Conservation (phyloP, 345 rosid species). For the Gossypium ekmanianum region DNA sequence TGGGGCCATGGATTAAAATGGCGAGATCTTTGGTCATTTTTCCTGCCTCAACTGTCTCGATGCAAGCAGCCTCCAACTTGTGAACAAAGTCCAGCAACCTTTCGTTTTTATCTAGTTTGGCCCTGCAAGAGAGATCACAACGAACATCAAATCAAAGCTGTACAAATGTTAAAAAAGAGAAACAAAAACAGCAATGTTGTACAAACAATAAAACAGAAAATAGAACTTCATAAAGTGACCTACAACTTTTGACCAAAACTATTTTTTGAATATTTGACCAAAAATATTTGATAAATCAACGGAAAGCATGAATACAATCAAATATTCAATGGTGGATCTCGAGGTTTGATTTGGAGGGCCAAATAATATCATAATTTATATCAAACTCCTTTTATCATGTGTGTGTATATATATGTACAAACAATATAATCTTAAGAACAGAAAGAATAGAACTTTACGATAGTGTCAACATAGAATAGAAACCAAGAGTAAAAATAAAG, state of each 20-base stretch:
- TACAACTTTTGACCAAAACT: neutral
- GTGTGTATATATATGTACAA: too few relatives aligned
- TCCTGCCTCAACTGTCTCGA: conserved; percentile 79
- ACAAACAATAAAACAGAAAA: neutral
- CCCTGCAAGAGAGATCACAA: conserved; percentile 43
- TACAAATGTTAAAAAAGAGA: neutral
- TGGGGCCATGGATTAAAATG: conserved; percentile 70
- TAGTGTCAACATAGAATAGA: too few relatives aligned
- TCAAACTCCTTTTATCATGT: too few relatives aligned
- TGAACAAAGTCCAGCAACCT: conserved; percentile 62
- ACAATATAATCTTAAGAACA: too few relatives aligned
- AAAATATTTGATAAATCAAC: neutral
- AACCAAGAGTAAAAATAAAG: too few relatives aligned
- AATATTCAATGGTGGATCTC: too few relatives aligned
- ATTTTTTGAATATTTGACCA: neutral
- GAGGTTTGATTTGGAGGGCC: too few relatives aligned
- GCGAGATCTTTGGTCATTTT: conserved; percentile 99
- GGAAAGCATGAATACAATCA: neutral
- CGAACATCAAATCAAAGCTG: neutral
- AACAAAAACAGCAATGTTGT: neutral
- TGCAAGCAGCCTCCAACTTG: conserved; percentile 84
- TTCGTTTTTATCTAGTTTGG: conserved; percentile 81
- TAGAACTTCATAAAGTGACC: neutral
- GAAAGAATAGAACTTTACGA: too few relatives aligned
- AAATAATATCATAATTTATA: too few relatives aligned